phyloP scores from a whole-genome alignment of 306 rosid genomes.

The Cicer pinnatifidum region DNA sequence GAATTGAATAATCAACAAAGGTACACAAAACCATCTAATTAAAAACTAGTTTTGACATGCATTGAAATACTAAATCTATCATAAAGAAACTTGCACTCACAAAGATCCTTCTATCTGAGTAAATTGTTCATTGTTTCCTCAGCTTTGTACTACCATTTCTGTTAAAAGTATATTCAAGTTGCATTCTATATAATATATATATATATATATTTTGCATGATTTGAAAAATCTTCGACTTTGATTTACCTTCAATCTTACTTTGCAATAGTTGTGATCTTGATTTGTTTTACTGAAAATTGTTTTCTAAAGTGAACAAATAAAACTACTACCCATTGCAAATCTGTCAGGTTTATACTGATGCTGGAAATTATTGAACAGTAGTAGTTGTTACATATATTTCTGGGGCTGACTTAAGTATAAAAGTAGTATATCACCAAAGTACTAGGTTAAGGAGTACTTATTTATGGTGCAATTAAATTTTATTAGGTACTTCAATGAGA shows the following conservation, averaged over 20 bases:
- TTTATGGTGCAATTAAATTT: conserved; percentile 23
- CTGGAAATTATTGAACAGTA: conserved; percentile 21
- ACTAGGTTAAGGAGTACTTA: neutral
- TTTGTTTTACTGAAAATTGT: conserved; percentile 17
- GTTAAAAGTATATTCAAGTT: conserved; percentile 9
- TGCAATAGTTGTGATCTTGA: neutral
- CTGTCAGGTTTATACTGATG: conserved; percentile 26
- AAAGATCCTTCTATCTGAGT: neutral
- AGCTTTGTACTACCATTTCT: conserved; percentile 23
- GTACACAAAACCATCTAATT: too few species aligned
- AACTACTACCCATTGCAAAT: conserved; percentile 19
- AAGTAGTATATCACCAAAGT: conserved; percentile 24
- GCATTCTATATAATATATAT: neutral
- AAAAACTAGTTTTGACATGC: too few species aligned
- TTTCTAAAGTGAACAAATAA: conserved; percentile 27
- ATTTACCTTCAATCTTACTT: conserved; percentile 6
- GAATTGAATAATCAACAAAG: too few species aligned
- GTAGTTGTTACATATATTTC: conserved; percentile 31
- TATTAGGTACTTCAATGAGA: conserved; percentile 3
- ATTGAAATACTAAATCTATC: too few species aligned
- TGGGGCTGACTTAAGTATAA: conserved; percentile 14
- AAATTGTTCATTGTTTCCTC: conserved; percentile 14
- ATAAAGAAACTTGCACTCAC: too few species aligned
- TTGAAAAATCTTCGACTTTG: conserved; percentile 12
- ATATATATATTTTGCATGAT: conserved; percentile 9